Evolutionary conservation across 331 rosid genomes (phyloP), one percentile per base, ranked within the genome.

Genomic region (Pyrus hybrid): DNA sequence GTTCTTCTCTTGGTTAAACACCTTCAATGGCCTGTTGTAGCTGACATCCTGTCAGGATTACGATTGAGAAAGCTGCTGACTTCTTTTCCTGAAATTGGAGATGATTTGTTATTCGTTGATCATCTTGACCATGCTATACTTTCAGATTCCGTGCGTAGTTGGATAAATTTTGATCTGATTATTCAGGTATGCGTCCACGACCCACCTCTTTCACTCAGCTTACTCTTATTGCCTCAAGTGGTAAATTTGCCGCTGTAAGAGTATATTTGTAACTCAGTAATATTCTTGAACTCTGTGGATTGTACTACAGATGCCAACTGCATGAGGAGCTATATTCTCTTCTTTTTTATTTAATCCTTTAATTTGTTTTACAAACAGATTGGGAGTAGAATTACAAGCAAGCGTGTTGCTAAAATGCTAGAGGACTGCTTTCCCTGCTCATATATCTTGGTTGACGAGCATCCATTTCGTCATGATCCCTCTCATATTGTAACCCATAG

Each of bases 311-410:
- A 22, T 29, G 43, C 22, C 37, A 78, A 77, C 17, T 51, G 75
- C 66, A 58, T 75, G 62, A 63, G 60, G 14, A 23, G 49, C 33
- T 25, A 56, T 74, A 10, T 21, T 30, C 72, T 54, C 56, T 18
- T 32, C 45, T 20, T 17, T 49, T 69, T 66, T 14, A 66, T 69
- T 71, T 65, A 62, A 25, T 29, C 30, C 62, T 63, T 29, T 67
- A 33, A 66, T 73, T 47, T 77, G 22, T 70, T 64, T 83, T 47
- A 37, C 74, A 82, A 70, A 68, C 91, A 94, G 99, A 85, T 94
- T 22, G 99, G 99, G 85, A 92, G 95, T 83, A 90, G 91, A 84
- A 78, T 92, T 85, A 94, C 96, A 72, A 94, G 99, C 88, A 90
- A 92, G 80, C 86, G 99, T 25, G 80, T 94, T 64, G 81, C 88